Evolutionary conservation across 2,329 filamentous ascomycete species (phyloP), one percentile per base, ranked within the genome.

Genomic region (Zasmidium cellare): DNA sequence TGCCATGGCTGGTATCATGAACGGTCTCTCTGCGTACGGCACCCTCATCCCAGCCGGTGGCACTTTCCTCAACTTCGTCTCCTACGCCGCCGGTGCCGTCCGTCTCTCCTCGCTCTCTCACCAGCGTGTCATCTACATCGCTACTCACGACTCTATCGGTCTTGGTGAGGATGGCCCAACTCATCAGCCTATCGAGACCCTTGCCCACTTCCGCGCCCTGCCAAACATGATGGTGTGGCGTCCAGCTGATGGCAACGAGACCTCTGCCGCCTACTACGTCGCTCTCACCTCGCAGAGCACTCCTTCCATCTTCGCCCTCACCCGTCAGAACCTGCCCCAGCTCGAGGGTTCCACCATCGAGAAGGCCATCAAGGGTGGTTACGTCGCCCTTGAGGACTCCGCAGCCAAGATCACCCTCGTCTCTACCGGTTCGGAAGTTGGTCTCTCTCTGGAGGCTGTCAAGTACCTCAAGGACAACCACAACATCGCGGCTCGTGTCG

Each of bases 181-280:
- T 57, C 94, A 99, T 82, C 94, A 99, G 85, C 94, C 94, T 77
- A 96, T 99, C 70, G 94, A 99, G 87, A 96, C 92, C 46, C 87
- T 97, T 64, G 89, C 92, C 60, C 94, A 97, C 82, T 97, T 97
- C 91, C 93, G 94, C 77, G 94, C 94, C 66, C 86, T 97, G 69
- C 94, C 94, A 74, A 99, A 99, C 88, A 90, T 89, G 84, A 96
- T 97, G 91, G 93, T 97, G 72, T 97, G 94, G 94, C 92, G 94
- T 75, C 94, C 94, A 68, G 93, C 94, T 71, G 94, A 97, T 74
- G 93, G 93, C 73, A 97, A 97, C 83, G 94, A 99, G 89, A 94
- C 90, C 71, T 96, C 90, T 74, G 93, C 92, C 72, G 93, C 94
- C 68, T 99, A 97, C 87, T 97, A 97, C 82, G 84, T 96, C 72